Conservation (phyloP, 768 basidiomycete genomes). For the Suillus weaverae region DNA sequence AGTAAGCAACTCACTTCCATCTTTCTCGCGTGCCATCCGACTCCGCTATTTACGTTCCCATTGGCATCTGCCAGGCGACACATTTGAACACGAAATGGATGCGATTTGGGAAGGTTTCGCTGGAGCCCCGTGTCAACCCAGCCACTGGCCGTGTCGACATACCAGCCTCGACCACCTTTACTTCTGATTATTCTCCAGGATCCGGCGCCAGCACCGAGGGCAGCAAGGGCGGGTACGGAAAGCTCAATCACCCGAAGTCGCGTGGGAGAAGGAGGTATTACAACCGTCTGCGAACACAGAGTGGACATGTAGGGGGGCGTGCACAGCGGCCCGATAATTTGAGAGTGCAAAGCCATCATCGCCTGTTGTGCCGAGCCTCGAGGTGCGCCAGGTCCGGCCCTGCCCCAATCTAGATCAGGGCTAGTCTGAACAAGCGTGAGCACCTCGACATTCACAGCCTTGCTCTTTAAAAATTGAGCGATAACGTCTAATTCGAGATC, state of each 20-base stretch:
- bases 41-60: constrained; percentile 86
- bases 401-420: constrained; percentile 67
- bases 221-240: constrained; percentile 64
- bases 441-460: constrained; percentile 79
- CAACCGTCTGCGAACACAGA: constrained; percentile 33
- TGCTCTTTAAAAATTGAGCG: constrained; percentile 63
- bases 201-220: constrained; percentile 75
- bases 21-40: constrained; percentile 96
- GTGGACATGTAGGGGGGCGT: constrained; percentile 75
- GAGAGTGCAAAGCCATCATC: constrained; percentile 72
- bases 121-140: constrained; percentile 63
- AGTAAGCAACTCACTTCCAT: constrained; percentile 77
- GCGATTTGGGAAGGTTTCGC: constrained; percentile 56
- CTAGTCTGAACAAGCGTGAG: constrained; percentile 78
- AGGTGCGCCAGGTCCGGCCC: constrained; percentile 30
- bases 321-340: constrained; percentile 78
- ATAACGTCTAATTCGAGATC: constrained; percentile 64
- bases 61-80: constrained; percentile 74
- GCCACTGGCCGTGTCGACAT: constrained; percentile 83
- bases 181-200: constrained; percentile 89
- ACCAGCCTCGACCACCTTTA: constrained; percentile 95
- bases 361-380: constrained; percentile 61
- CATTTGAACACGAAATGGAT: constrained; percentile 73
- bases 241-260: constrained; percentile 87
- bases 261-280: constrained; percentile 54